Base-by-base conservation (phyloP, 495 filamentous ascomycete species). In the Glonium stellatum region DNA sequence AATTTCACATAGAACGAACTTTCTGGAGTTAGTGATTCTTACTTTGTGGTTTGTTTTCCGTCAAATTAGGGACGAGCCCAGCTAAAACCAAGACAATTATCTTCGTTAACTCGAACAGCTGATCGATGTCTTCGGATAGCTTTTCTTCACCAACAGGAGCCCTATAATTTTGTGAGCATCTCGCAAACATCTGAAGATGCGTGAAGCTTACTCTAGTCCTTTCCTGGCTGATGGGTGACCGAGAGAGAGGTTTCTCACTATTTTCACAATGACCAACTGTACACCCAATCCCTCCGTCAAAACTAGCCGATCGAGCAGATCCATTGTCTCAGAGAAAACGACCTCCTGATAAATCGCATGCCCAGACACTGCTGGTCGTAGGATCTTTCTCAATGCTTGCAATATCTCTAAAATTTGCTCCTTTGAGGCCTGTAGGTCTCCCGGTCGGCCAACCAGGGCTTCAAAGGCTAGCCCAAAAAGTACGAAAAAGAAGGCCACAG, bases 401-500 rank as follows among this genome's bases (percentile, higher is more conserved):
- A 99, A 80, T 50, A 97, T 96, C 54, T 88, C 89, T 44, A 97
- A 76, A 11, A 89, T 92, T 68, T 96, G 90, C 54, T 89, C 86
- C 63, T 86, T 82, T 0, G 84, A 83, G 4, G 83, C 82, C 34
- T 89, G 76, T 0, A 82, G 82, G 64, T 90, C 88, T 47, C 84
- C 86, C 48, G 86, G 84, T 57, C 90, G 84, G 6, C 87, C 88
- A 15, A 89, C 92, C 44, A 99, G 80, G 25, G 95, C 92, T 72
- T 99, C 93, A 63, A 97, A 96, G 0, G 91, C 90, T 58, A 99
- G 86, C 23, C 93, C 93, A 67, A 97, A 99, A 0, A 99, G 80
- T 10, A 99, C 91, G 66, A 99, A 99, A 75, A 99, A 99, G 78
- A 99, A 99, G 0, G 93, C 93, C 15, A 97, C 90, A 0, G 93